Percentiles rank a stretch among this genome's conserved stretches.
phyloP scores from a whole-genome alignment of 2,329 filamentous ascomycete species.

The Hypoxylon rubiginosum region DNA sequence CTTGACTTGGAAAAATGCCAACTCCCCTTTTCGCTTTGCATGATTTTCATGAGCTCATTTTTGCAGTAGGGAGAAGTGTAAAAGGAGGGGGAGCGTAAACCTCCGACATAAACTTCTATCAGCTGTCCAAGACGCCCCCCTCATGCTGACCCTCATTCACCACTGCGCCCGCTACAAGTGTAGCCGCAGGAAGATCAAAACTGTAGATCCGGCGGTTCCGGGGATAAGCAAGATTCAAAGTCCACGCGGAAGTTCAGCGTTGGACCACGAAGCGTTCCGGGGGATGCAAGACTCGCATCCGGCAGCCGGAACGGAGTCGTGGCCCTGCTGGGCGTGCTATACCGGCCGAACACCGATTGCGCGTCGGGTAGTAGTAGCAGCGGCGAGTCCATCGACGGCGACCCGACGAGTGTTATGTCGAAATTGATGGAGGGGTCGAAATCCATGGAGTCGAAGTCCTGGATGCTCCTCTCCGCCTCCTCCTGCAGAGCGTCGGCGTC shows the following conservation, averaged over 20 bases:
- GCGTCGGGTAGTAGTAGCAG: not conserved
- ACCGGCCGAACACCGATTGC: not conserved
- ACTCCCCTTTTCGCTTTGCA: too few relatives aligned
- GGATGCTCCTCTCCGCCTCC: not conserved
- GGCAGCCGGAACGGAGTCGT: not conserved
- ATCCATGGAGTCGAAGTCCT: not conserved
- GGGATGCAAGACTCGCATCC: not conserved
- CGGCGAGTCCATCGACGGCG: not conserved
- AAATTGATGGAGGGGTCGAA: not conserved
- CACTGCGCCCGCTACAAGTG: too few relatives aligned
- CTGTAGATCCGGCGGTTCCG: constrained; percentile 18
- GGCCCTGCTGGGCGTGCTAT: too few relatives aligned
- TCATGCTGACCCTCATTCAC: too few relatives aligned
- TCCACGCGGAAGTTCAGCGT: not conserved
- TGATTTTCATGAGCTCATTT: too few relatives aligned
- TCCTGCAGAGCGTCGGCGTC: constrained; percentile 7
- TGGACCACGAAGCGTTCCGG: not conserved
- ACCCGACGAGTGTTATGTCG: not conserved
- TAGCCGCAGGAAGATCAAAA: not conserved
- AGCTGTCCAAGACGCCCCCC: too few relatives aligned
- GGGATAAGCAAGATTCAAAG: constrained; percentile 4
- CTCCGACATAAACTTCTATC: not conserved
- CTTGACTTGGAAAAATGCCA: too few relatives aligned
- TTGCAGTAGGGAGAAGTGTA: too few relatives aligned
- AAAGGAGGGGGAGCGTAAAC: not conserved